Evolutionary conservation across 805 yeast species (phyloP).

Genomic region (Candida hungchunana): DNA sequence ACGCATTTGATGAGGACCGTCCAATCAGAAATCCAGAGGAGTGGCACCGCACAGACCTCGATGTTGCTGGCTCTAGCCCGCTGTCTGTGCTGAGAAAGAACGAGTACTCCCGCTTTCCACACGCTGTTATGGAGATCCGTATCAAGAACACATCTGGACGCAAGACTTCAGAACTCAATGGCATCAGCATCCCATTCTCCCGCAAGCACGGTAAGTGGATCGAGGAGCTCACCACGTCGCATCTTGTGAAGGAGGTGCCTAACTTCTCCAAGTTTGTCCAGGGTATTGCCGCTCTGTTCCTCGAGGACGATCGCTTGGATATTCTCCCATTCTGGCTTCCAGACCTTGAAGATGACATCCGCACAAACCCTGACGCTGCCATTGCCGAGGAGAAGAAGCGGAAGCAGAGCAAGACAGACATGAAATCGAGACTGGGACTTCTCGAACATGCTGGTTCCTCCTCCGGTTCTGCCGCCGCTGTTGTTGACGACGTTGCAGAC

Average conservation of each 20-base stretch:
- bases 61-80: conserved; percentile 67
- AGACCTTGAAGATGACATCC: conserved; percentile 75
- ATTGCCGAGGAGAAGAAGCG: conserved; percentile 61
- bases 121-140: conserved; percentile 84
- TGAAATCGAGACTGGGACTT: conserved; percentile 35
- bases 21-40: conserved; percentile 85
- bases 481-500: conserved; percentile 34
- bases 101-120: conserved; percentile 80
- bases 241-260: conserved; percentile 89
- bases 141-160: conserved; percentile 43
- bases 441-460: conserved; percentile 16
- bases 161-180: conserved; percentile 29
- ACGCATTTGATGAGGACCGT: conserved; percentile 73
- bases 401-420: conserved; percentile 37
- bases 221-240: conserved; percentile 76
- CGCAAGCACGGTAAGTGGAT: conserved; percentile 70
- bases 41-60: conserved; percentile 94
- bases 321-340: conserved; percentile 93
- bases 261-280: conserved; percentile 90
- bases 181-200: conserved; percentile 36
- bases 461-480: conserved; percentile 4
- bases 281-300: conserved; percentile 82
- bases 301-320: conserved; percentile 88
- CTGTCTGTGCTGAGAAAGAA: conserved; percentile 75
- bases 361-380: conserved; percentile 76